A percentile compares a stretch with the other conserved stretches of the same genome.
Conservation (phyloP, 805 yeast genomes). For the Zygoascus flipseniorum region DNA sequence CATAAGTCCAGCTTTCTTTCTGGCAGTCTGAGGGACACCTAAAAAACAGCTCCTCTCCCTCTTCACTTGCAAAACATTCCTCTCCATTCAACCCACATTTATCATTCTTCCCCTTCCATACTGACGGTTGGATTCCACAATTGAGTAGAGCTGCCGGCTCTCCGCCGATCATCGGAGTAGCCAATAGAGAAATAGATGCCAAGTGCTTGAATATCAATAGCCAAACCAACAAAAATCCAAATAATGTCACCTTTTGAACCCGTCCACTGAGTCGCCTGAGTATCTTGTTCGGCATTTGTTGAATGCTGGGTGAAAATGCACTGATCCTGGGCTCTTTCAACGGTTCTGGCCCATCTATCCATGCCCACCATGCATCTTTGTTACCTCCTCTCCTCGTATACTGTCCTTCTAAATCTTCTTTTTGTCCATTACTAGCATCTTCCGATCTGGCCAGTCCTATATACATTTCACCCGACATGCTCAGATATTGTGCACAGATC, state of each 20-base stretch:
- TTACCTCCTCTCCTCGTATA: background rate
- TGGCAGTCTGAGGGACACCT: slow-evolving; percentile 89
- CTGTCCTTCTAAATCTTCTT: background rate
- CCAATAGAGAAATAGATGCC: slow-evolving; percentile 18
- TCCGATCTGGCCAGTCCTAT: background rate
- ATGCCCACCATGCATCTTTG: slow-evolving; percentile 7
- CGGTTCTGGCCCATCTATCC: slow-evolving; percentile 14
- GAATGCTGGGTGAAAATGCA: slow-evolving; percentile 8
- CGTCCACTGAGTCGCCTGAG: background rate
- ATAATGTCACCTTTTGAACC: background rate
- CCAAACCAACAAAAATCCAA: slow-evolving; percentile 17
- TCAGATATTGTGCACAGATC: too few relatives aligned
- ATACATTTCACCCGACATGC: background rate
- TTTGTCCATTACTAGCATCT: background rate
- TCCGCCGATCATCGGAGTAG: slow-evolving; percentile 16
- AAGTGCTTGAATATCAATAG: slow-evolving; percentile 10
- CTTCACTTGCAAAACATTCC: slow-evolving; percentile 42
- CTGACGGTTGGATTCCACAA: slow-evolving; percentile 15
- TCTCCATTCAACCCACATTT: slow-evolving; percentile 67
- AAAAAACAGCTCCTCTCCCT: slow-evolving; percentile 41
- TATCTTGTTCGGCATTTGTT: slow-evolving; percentile 11
- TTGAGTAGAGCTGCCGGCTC: slow-evolving; percentile 13
- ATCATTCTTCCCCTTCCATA: slow-evolving; percentile 73
- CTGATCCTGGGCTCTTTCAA: slow-evolving; percentile 15
- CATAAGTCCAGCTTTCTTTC: slow-evolving; percentile 65